These are phyloP conservation scores for Prototheca wickerhamii DNA, from an alignment of 163 green algal species.

Conservation along the genomic window DNA sequence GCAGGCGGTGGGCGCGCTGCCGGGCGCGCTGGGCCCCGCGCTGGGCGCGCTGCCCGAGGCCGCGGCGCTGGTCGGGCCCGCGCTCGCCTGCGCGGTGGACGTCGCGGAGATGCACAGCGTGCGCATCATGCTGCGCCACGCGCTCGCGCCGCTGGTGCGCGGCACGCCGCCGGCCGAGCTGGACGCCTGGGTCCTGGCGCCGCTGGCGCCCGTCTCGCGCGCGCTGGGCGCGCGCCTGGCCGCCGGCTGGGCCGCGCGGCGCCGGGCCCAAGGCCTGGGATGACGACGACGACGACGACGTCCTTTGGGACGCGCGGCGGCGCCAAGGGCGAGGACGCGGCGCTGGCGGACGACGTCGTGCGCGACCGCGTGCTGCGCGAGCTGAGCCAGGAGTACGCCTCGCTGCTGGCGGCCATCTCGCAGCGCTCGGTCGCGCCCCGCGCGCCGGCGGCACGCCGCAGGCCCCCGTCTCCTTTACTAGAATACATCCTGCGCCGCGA, in stretches of 20 bases:
- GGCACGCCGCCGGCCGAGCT: slow-evolving; percentile 4
- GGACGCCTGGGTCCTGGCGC: slow-evolving; percentile 27
- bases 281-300: neutral
- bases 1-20: slow-evolving; percentile 16
- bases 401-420: slow-evolving; percentile 30
- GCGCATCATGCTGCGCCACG: slow-evolving; percentile 30
- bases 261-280: neutral
- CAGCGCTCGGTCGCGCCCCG: neutral
- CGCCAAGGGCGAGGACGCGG: neutral
- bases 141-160: slow-evolving; percentile 10
- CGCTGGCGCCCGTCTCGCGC: slow-evolving; percentile 27
- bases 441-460: neutral
- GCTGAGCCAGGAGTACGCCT: slow-evolving; percentile 54
- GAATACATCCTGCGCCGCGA: slow-evolving; percentile 36
- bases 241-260: slow-evolving; percentile 13
- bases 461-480: slow-evolving; percentile 17
- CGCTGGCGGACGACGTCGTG: slow-evolving; percentile 41
- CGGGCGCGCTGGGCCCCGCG: neutral
- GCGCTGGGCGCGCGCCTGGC: slow-evolving; percentile 33
- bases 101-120: slow-evolving; percentile 20
- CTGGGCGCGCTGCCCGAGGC: neutral
- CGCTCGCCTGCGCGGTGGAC: neutral
- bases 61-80: neutral
- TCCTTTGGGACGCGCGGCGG: neutral
- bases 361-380: slow-evolving; percentile 60